Evolutionary conservation across 495 filamentous ascomycete genomes (phyloP), one percentile per base, ranked within the genome.

Genomic region (Podospora bellae-mahoneyi): DNA sequence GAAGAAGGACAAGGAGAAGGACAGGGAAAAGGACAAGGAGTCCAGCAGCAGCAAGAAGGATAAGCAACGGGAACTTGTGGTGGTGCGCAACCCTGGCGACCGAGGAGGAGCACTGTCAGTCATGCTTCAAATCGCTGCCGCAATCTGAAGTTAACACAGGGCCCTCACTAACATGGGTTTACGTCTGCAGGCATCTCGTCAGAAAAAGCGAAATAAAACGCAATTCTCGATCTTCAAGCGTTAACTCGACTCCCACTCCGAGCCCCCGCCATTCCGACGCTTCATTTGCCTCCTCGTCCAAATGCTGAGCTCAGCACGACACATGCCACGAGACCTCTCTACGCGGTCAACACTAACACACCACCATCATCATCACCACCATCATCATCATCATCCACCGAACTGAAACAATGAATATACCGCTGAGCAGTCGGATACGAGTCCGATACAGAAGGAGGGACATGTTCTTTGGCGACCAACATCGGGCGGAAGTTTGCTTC

Each of bases 51-150:
- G 60, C 19, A 64, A 65, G 16, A 64, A 65, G 64, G 76, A 73
- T 61, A 73, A 74, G 69, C 69, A 77, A 48, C 76, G 75, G 66
- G 73, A 76, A 54, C 66, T 78, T 44, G 68, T 79, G 23, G 74
- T 76, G 54, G 77, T 79, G 65, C 71, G 77, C 60, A 78, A 77
- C 65, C 73, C 76, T 20, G 65, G 34, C 32, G 74, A 79, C 67
- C 68, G 74, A 62, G 69, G 72, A 34, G 73, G 77, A 56, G 76
- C 76, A 54, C 62, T 79, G 73, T 76, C 71, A 68, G 76, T 79
- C 64, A 73, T 78, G 74, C 73, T 75, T 61, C 70, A 76, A 67
- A 73, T 75, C 61, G 74, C 72, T 34, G 68, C 72, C 44, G 70
- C 69, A 32, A 72, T 78, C 58, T 76, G 60, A 72, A 56, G 61